Evolutionary conservation across 202 grass and related monocot species (phyloP).

Genomic region (Elaeis oleifera): DNA sequence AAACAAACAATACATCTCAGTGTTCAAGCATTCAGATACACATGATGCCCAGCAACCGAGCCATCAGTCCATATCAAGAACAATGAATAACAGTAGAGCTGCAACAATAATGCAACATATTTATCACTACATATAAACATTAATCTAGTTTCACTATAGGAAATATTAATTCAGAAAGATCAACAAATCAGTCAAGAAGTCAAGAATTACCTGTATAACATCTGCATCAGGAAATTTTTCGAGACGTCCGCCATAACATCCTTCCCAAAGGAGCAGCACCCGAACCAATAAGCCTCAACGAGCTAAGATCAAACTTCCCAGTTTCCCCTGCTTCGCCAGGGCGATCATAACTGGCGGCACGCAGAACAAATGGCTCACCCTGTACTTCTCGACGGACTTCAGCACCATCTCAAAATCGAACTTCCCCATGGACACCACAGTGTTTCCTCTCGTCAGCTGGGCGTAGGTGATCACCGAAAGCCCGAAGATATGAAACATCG

Average conservation of each 20-base stretch:
- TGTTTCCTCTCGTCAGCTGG: constrained; percentile 66
- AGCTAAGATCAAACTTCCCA: constrained; percentile 70
- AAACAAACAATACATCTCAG: too few relatives aligned
- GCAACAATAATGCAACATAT: too few relatives aligned
- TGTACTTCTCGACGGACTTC: constrained; percentile 41
- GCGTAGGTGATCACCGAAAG: constrained; percentile 52
- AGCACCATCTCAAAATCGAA: constrained; percentile 60
- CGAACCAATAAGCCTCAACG: constrained; percentile 55
- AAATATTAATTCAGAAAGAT: not conserved
- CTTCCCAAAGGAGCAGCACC: constrained; percentile 84
- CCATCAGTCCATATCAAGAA: too few relatives aligned
- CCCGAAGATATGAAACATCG: constrained; percentile 98
- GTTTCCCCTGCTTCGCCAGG: constrained; percentile 54
- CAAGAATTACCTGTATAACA: constrained; percentile 46
- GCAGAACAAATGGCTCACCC: constrained; percentile 60
- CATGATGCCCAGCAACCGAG: too few relatives aligned
- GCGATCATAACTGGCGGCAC: constrained; percentile 91
- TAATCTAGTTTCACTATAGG: not conserved
- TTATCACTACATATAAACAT: not conserved
- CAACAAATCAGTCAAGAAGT: not conserved
- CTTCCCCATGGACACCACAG: constrained; percentile 51
- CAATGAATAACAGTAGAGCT: too few relatives aligned
- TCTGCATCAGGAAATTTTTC: constrained; percentile 39
- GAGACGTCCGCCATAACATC: constrained; percentile 81
- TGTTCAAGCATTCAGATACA: too few relatives aligned